phyloP scores from a whole-genome alignment of 306 rosid species.

The Myrica gale region DNA sequence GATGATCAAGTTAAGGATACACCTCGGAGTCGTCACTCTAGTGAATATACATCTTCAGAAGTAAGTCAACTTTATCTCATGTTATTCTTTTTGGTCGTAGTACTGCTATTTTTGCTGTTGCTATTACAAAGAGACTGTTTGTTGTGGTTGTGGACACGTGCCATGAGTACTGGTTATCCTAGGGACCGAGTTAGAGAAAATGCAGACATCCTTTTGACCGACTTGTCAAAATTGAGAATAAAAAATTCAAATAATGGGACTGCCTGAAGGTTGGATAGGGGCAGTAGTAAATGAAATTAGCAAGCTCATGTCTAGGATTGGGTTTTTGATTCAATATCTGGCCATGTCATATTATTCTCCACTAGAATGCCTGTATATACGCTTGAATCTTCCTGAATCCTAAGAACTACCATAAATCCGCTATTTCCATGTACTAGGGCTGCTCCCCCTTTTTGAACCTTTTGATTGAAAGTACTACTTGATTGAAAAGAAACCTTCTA shows the following conservation, averaged over 20 bases:
- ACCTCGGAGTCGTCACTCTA: conserved; percentile 25
- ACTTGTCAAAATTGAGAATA: not conserved
- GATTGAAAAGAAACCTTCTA: not conserved
- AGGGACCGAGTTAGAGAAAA: not conserved
- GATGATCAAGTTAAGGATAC: conserved; percentile 46
- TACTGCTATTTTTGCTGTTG: not conserved
- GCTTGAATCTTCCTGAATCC: not conserved
- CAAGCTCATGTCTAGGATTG: conserved; percentile 6
- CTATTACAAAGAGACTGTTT: not conserved
- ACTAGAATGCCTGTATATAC: not conserved
- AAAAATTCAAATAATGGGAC: not conserved
- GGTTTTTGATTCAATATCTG: not conserved
- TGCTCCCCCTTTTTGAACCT: not conserved
- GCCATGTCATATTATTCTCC: not conserved
- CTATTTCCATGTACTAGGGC: not conserved
- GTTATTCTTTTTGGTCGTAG: not conserved
- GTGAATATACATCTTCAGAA: conserved; percentile 39
- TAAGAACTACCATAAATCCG: not conserved
- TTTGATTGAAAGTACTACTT: not conserved
- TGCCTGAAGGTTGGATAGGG: conserved; percentile 16
- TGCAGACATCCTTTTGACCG: not conserved
- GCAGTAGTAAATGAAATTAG: not conserved
- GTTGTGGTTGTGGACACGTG: not conserved
- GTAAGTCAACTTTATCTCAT: conserved; percentile 40
- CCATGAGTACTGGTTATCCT: conserved; percentile 3